These are phyloP conservation scores for Fusarium sp. DNA, from an alignment of 2,329 filamentous ascomycete genomes.

Conservation along the genomic window DNA sequence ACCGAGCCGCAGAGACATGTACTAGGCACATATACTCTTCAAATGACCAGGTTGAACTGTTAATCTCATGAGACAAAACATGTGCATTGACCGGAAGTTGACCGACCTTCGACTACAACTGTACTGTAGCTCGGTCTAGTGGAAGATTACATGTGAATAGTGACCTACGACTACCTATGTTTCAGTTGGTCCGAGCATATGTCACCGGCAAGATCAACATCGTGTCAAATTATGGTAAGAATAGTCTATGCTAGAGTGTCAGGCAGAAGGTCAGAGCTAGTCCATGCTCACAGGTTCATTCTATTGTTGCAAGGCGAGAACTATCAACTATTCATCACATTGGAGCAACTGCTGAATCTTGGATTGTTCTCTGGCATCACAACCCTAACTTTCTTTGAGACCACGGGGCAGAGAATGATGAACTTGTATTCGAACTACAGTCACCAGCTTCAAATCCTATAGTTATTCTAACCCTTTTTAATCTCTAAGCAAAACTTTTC, in stretches of 20 bases:
- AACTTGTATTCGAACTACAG: neutral
- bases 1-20: neutral
- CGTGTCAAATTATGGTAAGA: neutral
- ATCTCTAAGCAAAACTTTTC: constrained; percentile 28
- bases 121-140: constrained; percentile 8
- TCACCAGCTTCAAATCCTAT: no score
- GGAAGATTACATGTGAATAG: constrained; percentile 8
- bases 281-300: no score
- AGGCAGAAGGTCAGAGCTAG: no score
- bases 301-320: no score
- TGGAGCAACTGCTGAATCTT: no score
- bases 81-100: constrained; percentile 20
- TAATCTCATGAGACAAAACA: neutral
- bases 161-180: neutral
- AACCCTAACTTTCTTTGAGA: neutral
- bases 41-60: neutral
- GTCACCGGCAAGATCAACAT: neutral
- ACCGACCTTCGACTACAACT: constrained; percentile 8
- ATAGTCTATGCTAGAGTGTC: no score
- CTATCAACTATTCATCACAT: no score
- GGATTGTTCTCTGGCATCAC: neutral
- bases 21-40: neutral
- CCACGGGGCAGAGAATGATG: neutral
- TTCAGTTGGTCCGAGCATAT: neutral
- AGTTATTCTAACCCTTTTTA: neutral